Percentiles rank a stretch among this genome's conserved stretches.
These are phyloP conservation scores for Cajanus cajan DNA, from an alignment of 306 rosid genomes.

Conservation along the genomic window DNA sequence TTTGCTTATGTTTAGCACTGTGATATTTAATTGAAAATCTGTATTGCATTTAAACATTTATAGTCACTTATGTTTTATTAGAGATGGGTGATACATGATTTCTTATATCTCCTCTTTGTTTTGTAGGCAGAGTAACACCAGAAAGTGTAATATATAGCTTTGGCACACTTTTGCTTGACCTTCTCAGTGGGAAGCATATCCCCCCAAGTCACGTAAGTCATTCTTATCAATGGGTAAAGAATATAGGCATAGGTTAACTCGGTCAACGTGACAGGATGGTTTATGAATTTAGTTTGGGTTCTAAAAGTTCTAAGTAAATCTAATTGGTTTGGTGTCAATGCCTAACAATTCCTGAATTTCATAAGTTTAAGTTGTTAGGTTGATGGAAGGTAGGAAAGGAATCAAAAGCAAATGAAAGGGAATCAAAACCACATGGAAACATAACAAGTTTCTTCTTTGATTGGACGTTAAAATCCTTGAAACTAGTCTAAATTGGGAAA, in stretches of 20 bases:
- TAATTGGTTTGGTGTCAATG: neutral
- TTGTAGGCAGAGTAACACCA: conserved; percentile 76
- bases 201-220: conserved; percentile 83
- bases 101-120: conserved; percentile 26
- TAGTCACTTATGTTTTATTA: neutral
- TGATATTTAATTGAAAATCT: neutral
- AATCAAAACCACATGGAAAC: neutral
- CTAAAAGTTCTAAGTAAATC: neutral
- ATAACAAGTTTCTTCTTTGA: neutral
- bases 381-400: neutral
- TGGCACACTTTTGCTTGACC: conserved; percentile 84
- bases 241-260: neutral
- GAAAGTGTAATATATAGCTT: conserved; percentile 85
- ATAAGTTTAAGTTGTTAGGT: neutral
- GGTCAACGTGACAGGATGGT: neutral
- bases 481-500: neutral
- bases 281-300: neutral
- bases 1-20: neutral
- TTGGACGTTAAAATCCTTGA: neutral
- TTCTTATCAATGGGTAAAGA: neutral
- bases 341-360: neutral
- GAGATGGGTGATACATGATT: neutral
- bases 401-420: conserved; percentile 9
- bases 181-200: conserved; percentile 81
- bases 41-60: neutral